phyloP scores from a whole-genome alignment of 352 stramenopile genomes.

The Phytopythium boreale region DNA sequence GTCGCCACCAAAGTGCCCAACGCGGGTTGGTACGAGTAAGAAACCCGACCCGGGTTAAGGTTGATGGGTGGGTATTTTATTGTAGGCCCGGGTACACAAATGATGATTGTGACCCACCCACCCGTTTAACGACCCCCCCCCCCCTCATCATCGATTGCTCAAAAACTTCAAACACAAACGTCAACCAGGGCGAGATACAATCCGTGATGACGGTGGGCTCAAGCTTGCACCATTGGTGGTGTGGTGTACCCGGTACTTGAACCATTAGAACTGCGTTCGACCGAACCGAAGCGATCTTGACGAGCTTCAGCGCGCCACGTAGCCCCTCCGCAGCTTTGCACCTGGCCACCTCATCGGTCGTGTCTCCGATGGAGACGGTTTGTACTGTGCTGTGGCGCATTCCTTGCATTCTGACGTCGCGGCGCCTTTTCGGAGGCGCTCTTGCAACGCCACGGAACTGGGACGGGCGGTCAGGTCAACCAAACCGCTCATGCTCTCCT shows the following conservation, averaged over 20 bases:
- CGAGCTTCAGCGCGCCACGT: background rate
- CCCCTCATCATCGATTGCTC: background rate
- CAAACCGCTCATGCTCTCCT: too few species aligned
- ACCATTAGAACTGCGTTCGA: too few species aligned
- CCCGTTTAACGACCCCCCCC: background rate
- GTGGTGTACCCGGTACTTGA: too few species aligned
- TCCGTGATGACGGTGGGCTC: conserved; percentile 5
- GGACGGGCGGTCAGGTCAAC: too few species aligned
- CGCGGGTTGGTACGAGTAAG: background rate
- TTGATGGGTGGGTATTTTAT: too few species aligned
- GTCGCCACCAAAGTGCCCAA: background rate
- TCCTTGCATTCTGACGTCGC: background rate
- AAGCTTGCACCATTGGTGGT: too few species aligned
- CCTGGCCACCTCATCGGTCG: too few species aligned
- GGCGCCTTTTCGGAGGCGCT: background rate
- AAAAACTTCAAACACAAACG: conserved; percentile 7
- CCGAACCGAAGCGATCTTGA: background rate
- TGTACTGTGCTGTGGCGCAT: too few species aligned
- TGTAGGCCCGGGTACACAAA: too few species aligned
- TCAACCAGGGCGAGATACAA: background rate
- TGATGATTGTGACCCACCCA: background rate
- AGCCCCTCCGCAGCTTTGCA: too few species aligned
- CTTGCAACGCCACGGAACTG: background rate
- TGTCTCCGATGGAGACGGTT: too few species aligned
- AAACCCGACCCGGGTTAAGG: background rate